These are phyloP conservation scores for Podospora pseudoanserina DNA, from an alignment of 495 filamentous ascomycete genomes.

Conservation along the genomic window DNA sequence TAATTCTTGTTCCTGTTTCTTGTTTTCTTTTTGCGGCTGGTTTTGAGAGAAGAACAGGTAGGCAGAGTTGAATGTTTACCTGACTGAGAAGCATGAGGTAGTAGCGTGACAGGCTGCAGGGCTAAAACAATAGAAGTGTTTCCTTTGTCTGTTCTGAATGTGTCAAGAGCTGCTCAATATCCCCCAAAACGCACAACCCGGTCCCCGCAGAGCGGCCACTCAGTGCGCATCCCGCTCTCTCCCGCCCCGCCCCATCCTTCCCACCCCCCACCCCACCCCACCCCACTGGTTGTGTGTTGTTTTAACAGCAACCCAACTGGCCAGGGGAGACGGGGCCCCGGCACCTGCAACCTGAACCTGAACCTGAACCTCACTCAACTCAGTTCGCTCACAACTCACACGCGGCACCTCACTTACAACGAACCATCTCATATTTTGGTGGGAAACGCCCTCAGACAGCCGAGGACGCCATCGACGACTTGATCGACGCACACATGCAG, in stretches of 20 bases:
- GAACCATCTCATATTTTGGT: not conserved
- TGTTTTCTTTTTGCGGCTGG: no score
- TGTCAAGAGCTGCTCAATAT: not conserved
- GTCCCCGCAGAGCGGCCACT: not conserved
- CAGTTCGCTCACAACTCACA: not conserved
- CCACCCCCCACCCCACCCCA: constrained; percentile 1
- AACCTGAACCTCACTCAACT: not conserved
- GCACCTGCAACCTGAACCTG: not conserved
- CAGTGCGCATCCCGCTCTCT: constrained; percentile 3
- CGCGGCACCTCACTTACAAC: not conserved
- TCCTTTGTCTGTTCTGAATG: no score
- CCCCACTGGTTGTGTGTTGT: not conserved
- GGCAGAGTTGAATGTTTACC: no score
- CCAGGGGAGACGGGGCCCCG: not conserved
- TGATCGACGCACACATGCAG: not conserved
- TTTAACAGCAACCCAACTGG: not conserved
- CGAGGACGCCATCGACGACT: not conserved
- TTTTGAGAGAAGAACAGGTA: no score
- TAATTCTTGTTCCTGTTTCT: no score
- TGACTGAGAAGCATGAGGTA: no score
- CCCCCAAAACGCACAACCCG: not conserved
- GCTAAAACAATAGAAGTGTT: no score
- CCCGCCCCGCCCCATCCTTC: constrained; percentile 5
- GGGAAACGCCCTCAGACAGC: not conserved
- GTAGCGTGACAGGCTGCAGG: no score